These are phyloP conservation scores for Globisporangium parvum DNA, from an alignment of 352 stramenopile genomes.

Conservation along the genomic window DNA sequence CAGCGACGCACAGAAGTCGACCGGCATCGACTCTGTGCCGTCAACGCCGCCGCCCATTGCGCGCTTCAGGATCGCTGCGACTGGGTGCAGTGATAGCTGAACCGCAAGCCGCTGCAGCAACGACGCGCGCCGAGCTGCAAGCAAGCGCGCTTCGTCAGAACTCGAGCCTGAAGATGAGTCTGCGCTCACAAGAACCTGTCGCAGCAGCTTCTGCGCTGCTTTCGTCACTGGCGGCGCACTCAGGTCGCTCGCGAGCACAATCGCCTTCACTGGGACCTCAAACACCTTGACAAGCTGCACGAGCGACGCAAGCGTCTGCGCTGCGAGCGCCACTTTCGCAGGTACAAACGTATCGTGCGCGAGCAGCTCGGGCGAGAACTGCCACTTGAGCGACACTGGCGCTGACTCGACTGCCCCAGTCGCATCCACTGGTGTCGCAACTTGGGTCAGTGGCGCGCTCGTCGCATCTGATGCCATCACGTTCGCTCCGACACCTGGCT, in stretches of 20 bases:
- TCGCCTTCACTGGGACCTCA: slow-evolving; percentile 5
- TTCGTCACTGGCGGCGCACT: slow-evolving; percentile 44
- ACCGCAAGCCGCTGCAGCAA: slow-evolving; percentile 17
- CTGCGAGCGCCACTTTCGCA: slow-evolving; percentile 21
- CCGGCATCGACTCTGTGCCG: not conserved
- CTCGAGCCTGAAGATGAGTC: not conserved
- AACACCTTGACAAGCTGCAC: slow-evolving; percentile 6
- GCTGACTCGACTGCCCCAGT: not conserved
- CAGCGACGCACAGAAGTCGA: slow-evolving; percentile 30
- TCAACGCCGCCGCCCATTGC: slow-evolving; percentile 9
- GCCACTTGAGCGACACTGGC: slow-evolving; percentile 24
- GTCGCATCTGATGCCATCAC: no score
- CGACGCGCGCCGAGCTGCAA: slow-evolving; percentile 1
- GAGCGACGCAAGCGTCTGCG: slow-evolving; percentile 21
- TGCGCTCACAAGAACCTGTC: not conserved
- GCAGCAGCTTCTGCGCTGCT: slow-evolving; percentile 30
- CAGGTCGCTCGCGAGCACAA: slow-evolving; percentile 51
- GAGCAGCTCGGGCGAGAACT: slow-evolving; percentile 35
- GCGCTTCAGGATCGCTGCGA: slow-evolving; percentile 32
- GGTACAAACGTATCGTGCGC: slow-evolving; percentile 40
- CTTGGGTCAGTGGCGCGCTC: no score
- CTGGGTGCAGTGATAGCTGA: slow-evolving; percentile 24
- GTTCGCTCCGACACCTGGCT: not conserved
- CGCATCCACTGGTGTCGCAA: not conserved
- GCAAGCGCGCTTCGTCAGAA: not conserved